Evolutionary conservation across 148 eudicot species (phyloP).

Genomic region (Cornus kousa): DNA sequence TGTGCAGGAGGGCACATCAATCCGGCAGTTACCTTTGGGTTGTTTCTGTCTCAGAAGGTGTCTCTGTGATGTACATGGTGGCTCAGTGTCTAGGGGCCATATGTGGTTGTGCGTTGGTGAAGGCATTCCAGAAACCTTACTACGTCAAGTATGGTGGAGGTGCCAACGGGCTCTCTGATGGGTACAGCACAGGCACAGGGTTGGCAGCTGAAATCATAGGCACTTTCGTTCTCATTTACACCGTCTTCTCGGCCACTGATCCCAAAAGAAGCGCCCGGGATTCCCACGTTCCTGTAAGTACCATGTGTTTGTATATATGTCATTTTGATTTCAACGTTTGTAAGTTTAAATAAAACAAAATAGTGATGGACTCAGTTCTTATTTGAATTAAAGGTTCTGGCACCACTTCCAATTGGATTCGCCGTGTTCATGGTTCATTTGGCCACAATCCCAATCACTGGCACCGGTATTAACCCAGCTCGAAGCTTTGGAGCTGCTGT

Average conservation of each 20-base stretch:
- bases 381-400: conserved; percentile 33
- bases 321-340: too few species aligned
- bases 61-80: too few species aligned
- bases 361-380: neutral
- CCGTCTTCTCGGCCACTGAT: conserved; percentile 34
- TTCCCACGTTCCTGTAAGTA: conserved; percentile 47
- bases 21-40: conserved; percentile 7
- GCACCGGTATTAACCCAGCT: conserved; percentile 50
- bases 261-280: conserved; percentile 47
- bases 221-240: conserved; percentile 39
- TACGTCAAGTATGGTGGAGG: too few species aligned
- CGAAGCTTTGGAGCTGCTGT: conserved; percentile 33
- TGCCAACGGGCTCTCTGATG: too few species aligned
- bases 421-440: conserved; percentile 45
- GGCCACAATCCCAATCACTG: conserved; percentile 37
- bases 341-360: too few species aligned
- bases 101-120: too few species aligned
- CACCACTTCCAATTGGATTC: conserved; percentile 33
- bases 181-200: too few species aligned
- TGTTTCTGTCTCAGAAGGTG: too few species aligned
- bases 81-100: too few species aligned
- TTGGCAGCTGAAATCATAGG: conserved; percentile 8
- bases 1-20: too few species aligned
- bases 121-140: too few species aligned
- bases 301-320: too few species aligned